Base-by-base conservation (phyloP, 2,329 filamentous ascomycete genomes). In the Acephala macrosclerotiorum region DNA sequence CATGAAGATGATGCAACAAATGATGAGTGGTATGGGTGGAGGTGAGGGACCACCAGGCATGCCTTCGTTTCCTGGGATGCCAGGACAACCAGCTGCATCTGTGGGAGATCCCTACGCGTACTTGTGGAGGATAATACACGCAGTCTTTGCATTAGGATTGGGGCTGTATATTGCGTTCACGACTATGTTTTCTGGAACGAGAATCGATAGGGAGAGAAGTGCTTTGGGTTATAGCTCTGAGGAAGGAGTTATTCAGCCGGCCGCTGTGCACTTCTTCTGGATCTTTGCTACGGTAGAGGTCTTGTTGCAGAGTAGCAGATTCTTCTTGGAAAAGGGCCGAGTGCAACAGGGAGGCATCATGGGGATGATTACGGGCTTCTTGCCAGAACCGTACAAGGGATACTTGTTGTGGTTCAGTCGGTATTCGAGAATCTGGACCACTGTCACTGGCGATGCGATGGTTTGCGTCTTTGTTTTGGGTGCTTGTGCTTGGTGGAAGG, bases 281-380 rank as follows among this genome's bases (percentile, higher is more conserved):
- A 84, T 91, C n/a, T 96, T 95, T 75, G 89, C 91, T 6, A 93
- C 91, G 0, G 89, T 87, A 36, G 91, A 96, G 80, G 84, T 92
- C 12, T 76, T 92, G 61, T 81, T 95, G 68, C 87, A 95, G 69
- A 90, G 88, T 1, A 89, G 86, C 35, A 83, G 91, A 26, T 92
- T 90, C 76, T 88, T 93, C 71, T 75, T 93, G 60, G 91, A 93
- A 72, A 87, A 86, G 71, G 85, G 78, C 20, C 77, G 80, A 51
- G 45, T 85, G 55, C 85, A 86, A 66, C 86, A 85, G 2, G 79
- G 81, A 29, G 90, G 91, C 2, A 84, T 91, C 64, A 71, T 93
- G 67, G 88, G 88, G 68, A 90, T 84, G 26, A 79, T 90, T 47
- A 82, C 85, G 4, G 84, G 87, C 5, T 87, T 93, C 72, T 75